Percentiles rank a stretch among this genome's conserved stretches.
These are phyloP conservation scores for Berkeleyomyces basicola DNA, from an alignment of 2,329 filamentous ascomycete genomes.

Conservation along the genomic window DNA sequence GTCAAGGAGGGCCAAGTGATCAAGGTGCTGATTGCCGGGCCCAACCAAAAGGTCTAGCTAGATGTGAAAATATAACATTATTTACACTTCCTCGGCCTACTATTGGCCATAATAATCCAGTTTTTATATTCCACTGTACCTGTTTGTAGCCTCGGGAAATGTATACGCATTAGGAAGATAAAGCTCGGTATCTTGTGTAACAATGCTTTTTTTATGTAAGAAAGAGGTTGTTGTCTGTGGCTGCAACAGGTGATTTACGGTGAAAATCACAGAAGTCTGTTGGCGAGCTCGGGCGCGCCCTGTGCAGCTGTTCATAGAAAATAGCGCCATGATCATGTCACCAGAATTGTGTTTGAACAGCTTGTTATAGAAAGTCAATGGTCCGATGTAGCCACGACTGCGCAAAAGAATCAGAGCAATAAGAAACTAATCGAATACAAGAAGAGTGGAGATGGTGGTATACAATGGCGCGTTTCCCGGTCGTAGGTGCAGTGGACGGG, in stretches of 20 bases:
- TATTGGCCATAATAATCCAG: no score
- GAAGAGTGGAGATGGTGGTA: not conserved
- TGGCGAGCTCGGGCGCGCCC: not conserved
- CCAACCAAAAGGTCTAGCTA: conserved; percentile 34
- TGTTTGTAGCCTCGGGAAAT: not conserved
- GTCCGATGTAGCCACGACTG: not conserved
- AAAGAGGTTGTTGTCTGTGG: no score
- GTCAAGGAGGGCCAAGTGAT: conserved; percentile 70
- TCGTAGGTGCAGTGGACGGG: not conserved
- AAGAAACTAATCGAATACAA: not conserved
- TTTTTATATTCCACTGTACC: no score
- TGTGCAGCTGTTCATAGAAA: not conserved
- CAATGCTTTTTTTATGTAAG: not conserved
- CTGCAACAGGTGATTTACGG: no score
- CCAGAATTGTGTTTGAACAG: not conserved
- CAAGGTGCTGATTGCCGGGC: conserved; percentile 51
- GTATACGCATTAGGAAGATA: not conserved
- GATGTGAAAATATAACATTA: not conserved
- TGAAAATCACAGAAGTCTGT: no score
- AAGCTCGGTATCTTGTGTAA: not conserved
- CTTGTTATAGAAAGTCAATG: not conserved
- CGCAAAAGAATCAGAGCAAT: not conserved
- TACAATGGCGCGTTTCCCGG: not conserved
- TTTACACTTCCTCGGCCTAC: no score
- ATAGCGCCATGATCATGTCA: not conserved